Conservation (phyloP, 306 rosid species). For the Lagenaria siceraria region DNA sequence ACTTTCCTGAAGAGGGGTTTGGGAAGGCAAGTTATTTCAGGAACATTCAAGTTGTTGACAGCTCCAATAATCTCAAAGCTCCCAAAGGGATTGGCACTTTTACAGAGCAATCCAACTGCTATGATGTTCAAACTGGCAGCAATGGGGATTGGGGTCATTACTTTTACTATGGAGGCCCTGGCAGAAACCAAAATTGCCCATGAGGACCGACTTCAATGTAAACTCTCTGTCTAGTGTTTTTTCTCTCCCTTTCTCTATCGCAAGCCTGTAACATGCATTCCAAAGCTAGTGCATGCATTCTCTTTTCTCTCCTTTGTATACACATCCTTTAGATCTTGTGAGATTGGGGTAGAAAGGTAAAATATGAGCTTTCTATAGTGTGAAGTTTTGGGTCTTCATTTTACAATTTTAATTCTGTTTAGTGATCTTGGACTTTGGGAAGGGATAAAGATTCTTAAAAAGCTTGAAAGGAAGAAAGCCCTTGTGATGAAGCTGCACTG, state of each 20-base stretch:
- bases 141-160: conserved; percentile 96
- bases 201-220: conserved; percentile 16
- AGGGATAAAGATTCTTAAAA: not conserved
- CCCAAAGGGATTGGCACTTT: conserved; percentile 80
- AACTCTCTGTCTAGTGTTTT: not conserved
- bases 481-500: not conserved
- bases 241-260: not conserved
- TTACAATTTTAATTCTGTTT: not conserved
- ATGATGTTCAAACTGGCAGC: conserved; percentile 83
- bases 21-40: conserved; percentile 87
- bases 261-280: conserved; percentile 1
- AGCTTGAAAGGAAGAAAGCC: not conserved
- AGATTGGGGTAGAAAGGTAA: not conserved
- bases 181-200: conserved; percentile 64
- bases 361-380: not conserved
- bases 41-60: conserved; percentile 82
- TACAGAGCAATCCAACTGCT: conserved; percentile 88
- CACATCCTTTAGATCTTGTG: not conserved
- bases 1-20: conserved; percentile 89
- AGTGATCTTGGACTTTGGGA: not conserved
- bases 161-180: conserved; percentile 99
- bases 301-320: not conserved
- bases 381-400: not conserved
- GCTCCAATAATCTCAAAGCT: conserved; percentile 92
- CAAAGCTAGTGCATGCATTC: not conserved